Evolutionary conservation across 495 filamentous ascomycete species (phyloP).

Genomic region (Xylaria bambusicola): DNA sequence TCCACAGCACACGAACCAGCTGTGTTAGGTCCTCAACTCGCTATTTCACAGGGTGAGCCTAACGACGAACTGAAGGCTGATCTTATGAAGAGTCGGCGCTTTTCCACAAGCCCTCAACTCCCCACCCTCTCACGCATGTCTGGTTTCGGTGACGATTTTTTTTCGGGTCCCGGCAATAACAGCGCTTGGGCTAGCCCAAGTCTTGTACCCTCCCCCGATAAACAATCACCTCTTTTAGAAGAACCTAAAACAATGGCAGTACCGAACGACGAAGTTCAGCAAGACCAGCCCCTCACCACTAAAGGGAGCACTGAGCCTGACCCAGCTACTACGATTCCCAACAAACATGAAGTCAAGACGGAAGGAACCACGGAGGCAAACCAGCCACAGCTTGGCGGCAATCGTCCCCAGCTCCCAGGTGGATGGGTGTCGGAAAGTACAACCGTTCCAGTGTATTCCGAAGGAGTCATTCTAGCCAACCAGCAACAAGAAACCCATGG

Average conservation of each 20-base stretch:
- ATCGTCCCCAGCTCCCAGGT: slow-evolving; percentile 61
- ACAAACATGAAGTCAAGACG: not conserved
- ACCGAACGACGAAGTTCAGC: not conserved
- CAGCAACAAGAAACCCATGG: slow-evolving; percentile 15
- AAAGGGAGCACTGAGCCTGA: not conserved
- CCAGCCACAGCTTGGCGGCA: not conserved
- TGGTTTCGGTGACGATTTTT: slow-evolving; percentile 58
- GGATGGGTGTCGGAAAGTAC: slow-evolving; percentile 64
- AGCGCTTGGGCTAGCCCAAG: slow-evolving; percentile 1
- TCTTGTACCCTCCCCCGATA: not conserved
- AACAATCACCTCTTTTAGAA: not conserved
- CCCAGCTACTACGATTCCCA: not conserved
- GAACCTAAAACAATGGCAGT: slow-evolving; percentile 18
- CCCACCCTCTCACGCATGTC: slow-evolving; percentile 68
- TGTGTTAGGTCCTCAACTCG: slow-evolving; percentile 4
- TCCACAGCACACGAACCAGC: not conserved
- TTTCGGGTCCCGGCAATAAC: slow-evolving; percentile 29
- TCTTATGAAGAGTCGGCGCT: slow-evolving; percentile 24
- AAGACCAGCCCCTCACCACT: not conserved
- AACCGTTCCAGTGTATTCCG: slow-evolving; percentile 33
- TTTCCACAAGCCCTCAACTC: slow-evolving; percentile 55
- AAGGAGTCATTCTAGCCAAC: slow-evolving; percentile 24
- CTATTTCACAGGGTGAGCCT: not conserved
- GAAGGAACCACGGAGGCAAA: not conserved
- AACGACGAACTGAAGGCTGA: slow-evolving; percentile 12